Conservation (phyloP, 257 asterid species). For the Ehretia macrophylla region DNA sequence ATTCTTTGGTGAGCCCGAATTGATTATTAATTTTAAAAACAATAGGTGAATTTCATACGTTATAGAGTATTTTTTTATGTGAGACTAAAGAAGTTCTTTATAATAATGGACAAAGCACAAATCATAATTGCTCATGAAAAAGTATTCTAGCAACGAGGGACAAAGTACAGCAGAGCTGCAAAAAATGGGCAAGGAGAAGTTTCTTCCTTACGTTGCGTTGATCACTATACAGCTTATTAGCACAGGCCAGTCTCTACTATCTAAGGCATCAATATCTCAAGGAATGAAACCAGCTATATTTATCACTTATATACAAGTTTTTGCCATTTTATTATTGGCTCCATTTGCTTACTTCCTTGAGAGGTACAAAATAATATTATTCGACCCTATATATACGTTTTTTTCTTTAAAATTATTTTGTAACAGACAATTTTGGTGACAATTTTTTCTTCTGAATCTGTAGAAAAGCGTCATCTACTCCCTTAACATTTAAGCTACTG, state of each 20-base stretch:
- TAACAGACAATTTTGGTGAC: too few relatives aligned
- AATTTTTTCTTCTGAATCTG: slow-evolving; percentile 4
- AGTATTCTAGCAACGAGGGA: too few relatives aligned
- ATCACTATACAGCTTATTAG: slow-evolving; percentile 35
- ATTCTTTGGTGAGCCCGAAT: too few relatives aligned
- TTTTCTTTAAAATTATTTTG: too few relatives aligned
- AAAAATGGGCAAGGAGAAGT: slow-evolving; percentile 19
- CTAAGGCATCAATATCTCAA: slow-evolving; percentile 49
- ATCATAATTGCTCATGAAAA: too few relatives aligned
- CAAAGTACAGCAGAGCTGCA: too few relatives aligned
- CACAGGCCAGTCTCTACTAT: slow-evolving; percentile 49
- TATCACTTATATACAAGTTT: slow-evolving; percentile 51
- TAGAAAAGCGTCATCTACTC: slow-evolving; percentile 36
- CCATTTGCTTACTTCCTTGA: slow-evolving; percentile 48
- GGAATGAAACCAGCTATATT: slow-evolving; percentile 62
- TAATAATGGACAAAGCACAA: too few relatives aligned
- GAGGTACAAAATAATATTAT: slow-evolving; percentile 27
- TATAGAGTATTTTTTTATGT: too few relatives aligned
- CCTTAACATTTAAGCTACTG: slow-evolving; percentile 32
- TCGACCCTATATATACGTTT: too few relatives aligned
- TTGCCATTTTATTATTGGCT: slow-evolving; percentile 44
- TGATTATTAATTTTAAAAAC: too few relatives aligned
- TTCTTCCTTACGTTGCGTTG: slow-evolving; percentile 41
- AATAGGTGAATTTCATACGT: too few relatives aligned
- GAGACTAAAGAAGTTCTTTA: too few relatives aligned